Evolutionary conservation across 441 rosid species (phyloP).

Genomic region (Eruca vesicaria): DNA sequence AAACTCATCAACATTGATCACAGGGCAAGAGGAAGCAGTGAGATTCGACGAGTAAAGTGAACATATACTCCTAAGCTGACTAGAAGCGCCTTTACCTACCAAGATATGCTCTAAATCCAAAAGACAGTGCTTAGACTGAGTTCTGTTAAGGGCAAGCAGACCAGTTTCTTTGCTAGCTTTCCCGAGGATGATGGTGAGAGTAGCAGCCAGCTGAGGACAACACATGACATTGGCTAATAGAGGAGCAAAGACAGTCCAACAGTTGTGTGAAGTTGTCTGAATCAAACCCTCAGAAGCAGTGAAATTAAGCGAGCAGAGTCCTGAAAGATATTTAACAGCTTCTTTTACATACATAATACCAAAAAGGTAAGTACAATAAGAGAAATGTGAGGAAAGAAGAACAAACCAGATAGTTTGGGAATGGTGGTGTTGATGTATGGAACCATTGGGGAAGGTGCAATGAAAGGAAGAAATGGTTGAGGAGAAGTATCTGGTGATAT

Average conservation of each 20-base stretch:
- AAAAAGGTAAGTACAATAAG: conserved; percentile 1
- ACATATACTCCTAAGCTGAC: conserved; percentile 56
- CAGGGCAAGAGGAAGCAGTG: conserved; percentile 79
- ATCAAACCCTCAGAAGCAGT: conserved; percentile 65
- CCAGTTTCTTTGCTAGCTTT: conserved; percentile 68
- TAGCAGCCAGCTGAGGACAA: conserved; percentile 89
- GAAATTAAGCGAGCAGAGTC: conserved; percentile 77
- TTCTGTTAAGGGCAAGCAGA: conserved; percentile 64
- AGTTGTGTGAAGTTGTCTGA: conserved; percentile 76
- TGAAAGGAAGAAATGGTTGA: conserved; percentile 81
- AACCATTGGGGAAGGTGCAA: conserved; percentile 82
- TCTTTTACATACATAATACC: background rate
- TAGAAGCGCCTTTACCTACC: conserved; percentile 69
- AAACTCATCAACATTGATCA: conserved; percentile 64
- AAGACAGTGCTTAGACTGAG: conserved; percentile 71
- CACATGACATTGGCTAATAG: conserved; percentile 87
- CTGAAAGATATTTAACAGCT: conserved; percentile 28
- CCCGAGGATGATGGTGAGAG: conserved; percentile 72
- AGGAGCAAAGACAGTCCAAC: conserved; percentile 77
- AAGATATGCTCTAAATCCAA: conserved; percentile 80
- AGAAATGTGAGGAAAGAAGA: conserved; percentile 1
- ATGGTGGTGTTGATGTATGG: conserved; percentile 61
- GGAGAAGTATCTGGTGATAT: conserved; percentile 67
- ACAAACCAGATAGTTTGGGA: conserved; percentile 80
- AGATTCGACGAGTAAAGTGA: conserved; percentile 63